Evolutionary conservation across 331 rosid genomes (phyloP).

Genomic region (Cucumis variabilis): DNA sequence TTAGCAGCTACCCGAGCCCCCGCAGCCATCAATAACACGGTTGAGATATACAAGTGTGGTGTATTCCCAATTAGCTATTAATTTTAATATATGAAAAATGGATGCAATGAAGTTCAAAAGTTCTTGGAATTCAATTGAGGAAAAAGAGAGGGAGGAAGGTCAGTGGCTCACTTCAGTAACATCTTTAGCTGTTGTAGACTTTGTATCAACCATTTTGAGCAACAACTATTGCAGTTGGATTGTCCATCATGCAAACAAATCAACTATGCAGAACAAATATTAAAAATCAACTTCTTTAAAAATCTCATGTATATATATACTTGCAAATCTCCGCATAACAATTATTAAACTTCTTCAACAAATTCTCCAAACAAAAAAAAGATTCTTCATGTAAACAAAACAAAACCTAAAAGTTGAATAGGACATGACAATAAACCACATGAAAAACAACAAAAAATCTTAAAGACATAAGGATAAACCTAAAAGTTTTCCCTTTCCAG

Average conservation of each 20-base stretch:
- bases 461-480: no score
- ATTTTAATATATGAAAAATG: constrained; percentile 31
- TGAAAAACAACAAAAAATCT: no score
- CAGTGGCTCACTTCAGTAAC: constrained; percentile 75
- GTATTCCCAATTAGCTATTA: constrained; percentile 79
- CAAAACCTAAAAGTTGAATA: no score
- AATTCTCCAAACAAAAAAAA: no score
- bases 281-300: not conserved
- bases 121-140: not conserved
- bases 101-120: not conserved
- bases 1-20: constrained; percentile 80
- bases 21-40: constrained; percentile 76
- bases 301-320: no score
- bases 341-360: no score
- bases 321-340: no score
- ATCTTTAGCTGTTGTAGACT: constrained; percentile 69
- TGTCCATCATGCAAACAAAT: no score
- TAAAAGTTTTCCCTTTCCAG: no score
- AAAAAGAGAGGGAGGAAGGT: not conserved
- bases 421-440: no score
- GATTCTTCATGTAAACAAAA: no score
- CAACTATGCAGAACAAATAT: no score
- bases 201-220: constrained; percentile 72
- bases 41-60: constrained; percentile 90
- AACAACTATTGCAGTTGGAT: constrained; percentile 40